These are phyloP conservation scores for Acanthamoeba castellanii DNA, from an alignment of 208 protist species.

Conservation along the genomic window DNA sequence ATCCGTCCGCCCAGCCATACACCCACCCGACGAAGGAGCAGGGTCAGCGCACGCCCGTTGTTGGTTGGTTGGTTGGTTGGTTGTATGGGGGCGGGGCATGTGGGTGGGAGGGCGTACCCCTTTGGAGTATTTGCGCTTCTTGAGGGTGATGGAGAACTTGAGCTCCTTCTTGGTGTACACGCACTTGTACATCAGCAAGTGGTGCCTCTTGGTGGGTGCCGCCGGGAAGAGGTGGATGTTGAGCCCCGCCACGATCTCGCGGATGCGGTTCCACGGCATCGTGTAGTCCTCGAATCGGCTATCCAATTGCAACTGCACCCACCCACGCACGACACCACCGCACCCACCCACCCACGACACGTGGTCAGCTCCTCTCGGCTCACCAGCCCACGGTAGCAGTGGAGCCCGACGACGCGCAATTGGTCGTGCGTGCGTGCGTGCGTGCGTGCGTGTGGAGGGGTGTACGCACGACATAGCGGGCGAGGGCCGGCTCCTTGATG, in stretches of 20 bases:
- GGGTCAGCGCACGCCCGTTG: background rate
- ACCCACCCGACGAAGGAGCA: background rate
- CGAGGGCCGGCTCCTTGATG: slow-evolving; percentile 46
- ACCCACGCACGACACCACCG: background rate
- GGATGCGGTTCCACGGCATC: slow-evolving; percentile 32
- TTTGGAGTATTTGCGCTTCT: slow-evolving; percentile 46
- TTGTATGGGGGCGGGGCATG: background rate
- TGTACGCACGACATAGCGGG: slow-evolving; percentile 45
- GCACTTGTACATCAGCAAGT: slow-evolving; percentile 67
- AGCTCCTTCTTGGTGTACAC: slow-evolving; percentile 67
- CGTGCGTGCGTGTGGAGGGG: background rate
- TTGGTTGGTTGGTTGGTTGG: background rate
- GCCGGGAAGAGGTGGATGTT: slow-evolving; percentile 44
- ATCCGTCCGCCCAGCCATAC: no score
- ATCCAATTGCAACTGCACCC: slow-evolving; percentile 14
- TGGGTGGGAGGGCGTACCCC: background rate
- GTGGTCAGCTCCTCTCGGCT: background rate
- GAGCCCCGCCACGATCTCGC: slow-evolving; percentile 14
- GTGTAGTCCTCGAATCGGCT: slow-evolving; percentile 57
- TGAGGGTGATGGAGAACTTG: slow-evolving; percentile 66
- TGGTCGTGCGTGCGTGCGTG: background rate
- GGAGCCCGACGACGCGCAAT: background rate
- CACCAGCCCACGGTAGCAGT: no score
- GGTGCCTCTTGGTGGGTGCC: slow-evolving; percentile 32
- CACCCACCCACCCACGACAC: background rate